Percentiles rank a stretch among this genome's conserved stretches.
Evolutionary conservation across 1,139 yeast species (phyloP).

Genomic region (Blastobotrys proliferans): DNA sequence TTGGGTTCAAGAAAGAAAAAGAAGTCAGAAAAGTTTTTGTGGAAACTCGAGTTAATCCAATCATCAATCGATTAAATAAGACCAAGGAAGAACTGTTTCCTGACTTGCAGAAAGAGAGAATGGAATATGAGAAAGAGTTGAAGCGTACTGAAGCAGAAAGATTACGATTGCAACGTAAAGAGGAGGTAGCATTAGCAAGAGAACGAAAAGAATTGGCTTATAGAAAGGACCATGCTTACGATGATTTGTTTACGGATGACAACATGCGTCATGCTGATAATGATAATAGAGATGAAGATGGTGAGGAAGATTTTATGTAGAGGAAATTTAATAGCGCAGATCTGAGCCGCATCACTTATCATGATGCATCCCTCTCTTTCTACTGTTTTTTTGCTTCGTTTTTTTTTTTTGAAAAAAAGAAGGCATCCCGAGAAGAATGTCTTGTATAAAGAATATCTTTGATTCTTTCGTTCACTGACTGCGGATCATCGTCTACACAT

Average conservation of each 20-base stretch:
- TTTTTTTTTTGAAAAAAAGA: no score
- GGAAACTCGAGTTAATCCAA: constrained; percentile 55
- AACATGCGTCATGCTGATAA: constrained; percentile 47
- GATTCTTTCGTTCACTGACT: no score
- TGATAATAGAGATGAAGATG: constrained; percentile 53
- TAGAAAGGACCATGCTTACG: constrained; percentile 47
- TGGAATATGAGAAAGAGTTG: constrained; percentile 37
- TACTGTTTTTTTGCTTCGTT: no score
- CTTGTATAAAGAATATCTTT: no score
- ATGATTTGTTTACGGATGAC: constrained; percentile 52
- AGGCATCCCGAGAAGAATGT: no score
- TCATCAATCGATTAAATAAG: constrained; percentile 62
- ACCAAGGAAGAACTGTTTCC: constrained; percentile 59
- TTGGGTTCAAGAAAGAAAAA: constrained; percentile 59
- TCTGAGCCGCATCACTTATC: no score
- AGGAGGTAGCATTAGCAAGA: constrained; percentile 29
- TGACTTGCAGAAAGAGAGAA: constrained; percentile 41
- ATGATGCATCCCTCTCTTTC: no score
- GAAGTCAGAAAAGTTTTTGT: constrained; percentile 55
- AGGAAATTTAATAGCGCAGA: no score
- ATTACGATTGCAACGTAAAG: constrained; percentile 33
- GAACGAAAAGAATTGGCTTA: constrained; percentile 33
- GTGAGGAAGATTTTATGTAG: constrained; percentile 66
- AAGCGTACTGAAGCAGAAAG: constrained; percentile 34
- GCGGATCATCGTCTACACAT: no score